These are phyloP conservation scores for Fusarium sp. DNA, from an alignment of 2,329 filamentous ascomycete species.

Conservation along the genomic window DNA sequence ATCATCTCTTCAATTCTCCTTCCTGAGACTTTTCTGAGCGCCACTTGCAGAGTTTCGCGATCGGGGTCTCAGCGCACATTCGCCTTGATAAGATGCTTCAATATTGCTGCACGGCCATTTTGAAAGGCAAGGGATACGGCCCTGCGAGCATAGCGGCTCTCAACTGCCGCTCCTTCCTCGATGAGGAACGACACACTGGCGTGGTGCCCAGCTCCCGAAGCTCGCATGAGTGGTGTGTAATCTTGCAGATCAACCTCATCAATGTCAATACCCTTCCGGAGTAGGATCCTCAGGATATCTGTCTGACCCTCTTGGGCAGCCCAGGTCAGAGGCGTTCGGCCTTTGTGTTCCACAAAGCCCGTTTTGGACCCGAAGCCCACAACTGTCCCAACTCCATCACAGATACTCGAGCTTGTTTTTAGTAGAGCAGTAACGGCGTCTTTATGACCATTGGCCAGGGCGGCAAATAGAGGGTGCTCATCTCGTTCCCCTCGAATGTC, in stretches of 20 bases:
- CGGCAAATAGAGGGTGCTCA: constrained; percentile 16
- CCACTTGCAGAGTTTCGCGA: no score
- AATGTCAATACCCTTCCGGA: background rate
- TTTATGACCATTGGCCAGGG: constrained; percentile 9
- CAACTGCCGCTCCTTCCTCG: background rate
- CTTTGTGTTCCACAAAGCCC: no score
- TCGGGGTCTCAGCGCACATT: background rate
- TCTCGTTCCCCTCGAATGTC: constrained; percentile 8
- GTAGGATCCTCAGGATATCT: background rate
- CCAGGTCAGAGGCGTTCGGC: background rate
- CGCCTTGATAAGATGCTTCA: background rate
- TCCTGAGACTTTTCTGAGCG: fast-evolving
- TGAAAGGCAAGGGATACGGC: fast-evolving
- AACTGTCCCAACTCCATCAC: background rate
- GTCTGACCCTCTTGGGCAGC: background rate
- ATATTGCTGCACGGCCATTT: background rate
- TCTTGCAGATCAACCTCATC: background rate
- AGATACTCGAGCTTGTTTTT: fast-evolving
- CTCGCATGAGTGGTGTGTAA: background rate
- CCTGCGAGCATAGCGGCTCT: fast-evolving
- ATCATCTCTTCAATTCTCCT: background rate
- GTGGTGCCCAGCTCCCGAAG: background rate
- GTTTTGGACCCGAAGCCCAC: background rate
- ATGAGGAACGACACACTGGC: background rate
- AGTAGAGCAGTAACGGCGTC: background rate